A percentile compares a stretch with the other conserved stretches of the same genome.
phyloP scores from a whole-genome alignment of 352 stramenopile genomes.

The Phytopythium sindhum region DNA sequence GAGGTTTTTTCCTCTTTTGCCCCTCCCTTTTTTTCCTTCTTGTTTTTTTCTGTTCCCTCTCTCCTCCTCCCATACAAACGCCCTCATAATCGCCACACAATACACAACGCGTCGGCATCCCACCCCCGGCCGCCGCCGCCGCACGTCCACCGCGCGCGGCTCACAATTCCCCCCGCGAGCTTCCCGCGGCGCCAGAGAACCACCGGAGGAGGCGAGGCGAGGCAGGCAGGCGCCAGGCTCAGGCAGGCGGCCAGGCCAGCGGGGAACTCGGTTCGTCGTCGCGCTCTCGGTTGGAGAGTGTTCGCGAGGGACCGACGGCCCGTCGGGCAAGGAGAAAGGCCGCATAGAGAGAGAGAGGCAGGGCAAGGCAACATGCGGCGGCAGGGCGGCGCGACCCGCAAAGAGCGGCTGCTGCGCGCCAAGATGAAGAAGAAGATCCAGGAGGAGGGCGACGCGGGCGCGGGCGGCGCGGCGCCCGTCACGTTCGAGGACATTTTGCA shows the following conservation, averaged over 20 bases:
- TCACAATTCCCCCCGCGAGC: constrained; percentile 1
- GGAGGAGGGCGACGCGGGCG: constrained; percentile 49
- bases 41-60: neutral
- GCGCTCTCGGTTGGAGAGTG: constrained; percentile 5
- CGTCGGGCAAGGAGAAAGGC: neutral
- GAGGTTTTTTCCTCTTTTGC: constrained; percentile 2
- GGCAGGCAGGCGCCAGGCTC: too few species aligned
- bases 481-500: constrained; percentile 89
- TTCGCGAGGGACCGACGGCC: neutral
- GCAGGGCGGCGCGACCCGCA: constrained; percentile 52
- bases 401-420: constrained; percentile 81
- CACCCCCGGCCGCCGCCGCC: neutral
- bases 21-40: neutral
- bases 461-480: constrained; percentile 23
- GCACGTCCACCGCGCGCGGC: neutral
- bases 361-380: constrained; percentile 24
- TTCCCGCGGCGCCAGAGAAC: neutral
- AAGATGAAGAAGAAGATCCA: constrained; percentile 87
- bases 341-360: neutral
- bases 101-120: neutral
- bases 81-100: too few species aligned
- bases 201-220: too few species aligned
- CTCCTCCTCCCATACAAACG: constrained; percentile 1
- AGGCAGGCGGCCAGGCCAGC: too few species aligned
- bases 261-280: constrained; percentile 2